Base-by-base conservation (phyloP, 768 basidiomycete species). In the Tremella mesenterica region DNA sequence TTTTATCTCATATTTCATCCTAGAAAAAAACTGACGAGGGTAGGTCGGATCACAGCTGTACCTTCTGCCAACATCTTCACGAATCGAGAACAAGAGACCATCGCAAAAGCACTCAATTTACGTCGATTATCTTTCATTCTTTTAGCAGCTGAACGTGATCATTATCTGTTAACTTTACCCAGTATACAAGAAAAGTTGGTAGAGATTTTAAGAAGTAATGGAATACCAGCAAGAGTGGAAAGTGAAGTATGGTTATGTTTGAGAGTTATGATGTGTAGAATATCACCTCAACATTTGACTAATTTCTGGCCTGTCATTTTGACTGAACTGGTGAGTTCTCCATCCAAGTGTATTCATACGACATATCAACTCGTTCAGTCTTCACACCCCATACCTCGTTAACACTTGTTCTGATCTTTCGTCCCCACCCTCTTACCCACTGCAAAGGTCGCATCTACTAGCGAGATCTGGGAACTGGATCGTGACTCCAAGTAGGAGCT, bases 281-380 rank as follows among this genome's bases (percentile, higher is more conserved):
- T 97, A 46, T 87, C 88, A 4, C 80, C 86, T 2, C 88, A 92
- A 65, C 95, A 93, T 65, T 70, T 99, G 65, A 85, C 86, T 8
- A 92, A 90, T 62, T 88, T 97, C 73, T 97, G 95, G 93, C 93
- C 95, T 0, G 86, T 93, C 38, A 79, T 99, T 38, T 70, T 97
- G 59, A 88, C 91, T 0, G 95, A 99, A 75, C 75, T 99, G 65
- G 89, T 88, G 63, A 53, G 81, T 67, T 13, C 31, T 33, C 41
- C 45, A 16, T 8, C 10, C 33, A 36, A 36, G n/a, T n/a, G n/a
- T 12, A 36, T 36, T 12, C 33, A 36, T 8, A 20, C 41, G 8
- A 20, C 26, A 25, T 10, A 43, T 8, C 26, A 20, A 20, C 9
- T 25, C 18, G 41, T 9, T 43, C 18, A 43, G 14, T 39, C 2